Percentiles rank a stretch among this genome's conserved stretches.
These are phyloP conservation scores for Verticillium alfalfae DNA, from an alignment of 2,329 filamentous ascomycete genomes.

Conservation along the genomic window DNA sequence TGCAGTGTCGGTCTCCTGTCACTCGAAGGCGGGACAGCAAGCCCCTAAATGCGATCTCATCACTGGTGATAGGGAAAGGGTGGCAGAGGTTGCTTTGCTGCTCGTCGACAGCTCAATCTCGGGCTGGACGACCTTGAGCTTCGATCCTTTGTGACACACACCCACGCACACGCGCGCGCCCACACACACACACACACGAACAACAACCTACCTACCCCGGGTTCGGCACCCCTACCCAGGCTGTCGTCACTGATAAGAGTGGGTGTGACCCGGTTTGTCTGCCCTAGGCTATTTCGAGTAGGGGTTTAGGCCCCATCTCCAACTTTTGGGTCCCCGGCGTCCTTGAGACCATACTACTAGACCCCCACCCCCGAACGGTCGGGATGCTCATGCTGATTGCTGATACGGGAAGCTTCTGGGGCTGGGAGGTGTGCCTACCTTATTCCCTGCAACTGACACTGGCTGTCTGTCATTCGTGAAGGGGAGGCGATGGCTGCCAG, in stretches of 20 bases:
- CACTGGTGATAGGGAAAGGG: background rate
- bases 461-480: background rate
- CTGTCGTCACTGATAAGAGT: conserved; percentile 10
- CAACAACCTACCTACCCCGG: conserved; percentile 16
- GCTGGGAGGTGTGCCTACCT: too few relatives aligned
- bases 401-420: too few relatives aligned
- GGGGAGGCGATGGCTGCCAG: background rate
- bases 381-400: background rate
- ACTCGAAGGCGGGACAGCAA: background rate
- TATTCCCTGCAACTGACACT: too few relatives aligned
- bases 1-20: background rate
- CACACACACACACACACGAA: conserved; percentile 11
- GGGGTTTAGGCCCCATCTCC: background rate
- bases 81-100: background rate
- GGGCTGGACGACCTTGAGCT: background rate
- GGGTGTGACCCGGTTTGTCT: background rate
- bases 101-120: background rate
- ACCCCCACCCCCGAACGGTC: background rate
- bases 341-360: background rate
- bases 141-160: too few relatives aligned
- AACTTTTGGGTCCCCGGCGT: background rate
- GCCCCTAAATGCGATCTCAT: background rate
- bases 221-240: conserved; percentile 20
- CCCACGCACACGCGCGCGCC: background rate
- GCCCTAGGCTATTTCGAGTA: background rate